Conservation (phyloP, 768 basidiomycete genomes). For the Infundibulicybe gibba region DNA sequence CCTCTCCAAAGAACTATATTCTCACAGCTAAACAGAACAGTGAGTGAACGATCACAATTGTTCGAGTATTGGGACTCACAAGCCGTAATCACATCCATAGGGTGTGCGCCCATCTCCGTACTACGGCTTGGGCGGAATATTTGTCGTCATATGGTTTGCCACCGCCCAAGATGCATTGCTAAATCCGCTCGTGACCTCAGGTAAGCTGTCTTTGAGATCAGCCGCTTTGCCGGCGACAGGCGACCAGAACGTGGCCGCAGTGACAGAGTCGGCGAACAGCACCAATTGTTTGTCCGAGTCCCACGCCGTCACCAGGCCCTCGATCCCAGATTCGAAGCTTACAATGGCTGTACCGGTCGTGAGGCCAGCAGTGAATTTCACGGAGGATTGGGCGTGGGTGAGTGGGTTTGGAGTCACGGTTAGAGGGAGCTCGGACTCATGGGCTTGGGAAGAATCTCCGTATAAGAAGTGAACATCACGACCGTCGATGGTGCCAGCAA, state of each 20-base stretch:
- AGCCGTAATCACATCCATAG: conserved; percentile 86
- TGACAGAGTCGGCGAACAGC: conserved; percentile 61
- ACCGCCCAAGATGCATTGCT: conserved; percentile 62
- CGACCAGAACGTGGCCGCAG: conserved; percentile 73
- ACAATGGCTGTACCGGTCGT: conserved; percentile 36
- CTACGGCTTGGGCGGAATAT: conserved; percentile 63
- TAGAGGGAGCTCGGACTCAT: conserved; percentile 48
- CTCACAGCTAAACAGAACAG: conserved; percentile 60
- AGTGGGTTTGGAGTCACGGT: conserved; percentile 42
- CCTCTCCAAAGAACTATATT: conserved; percentile 81
- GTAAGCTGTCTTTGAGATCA: conserved; percentile 61
- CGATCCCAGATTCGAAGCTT: conserved; percentile 50
- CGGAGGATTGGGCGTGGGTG: conserved; percentile 20
- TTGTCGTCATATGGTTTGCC: conserved; percentile 72
- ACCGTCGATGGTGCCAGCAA: conserved; percentile 55
- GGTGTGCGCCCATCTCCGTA: conserved; percentile 77
- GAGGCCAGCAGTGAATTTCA: conserved; percentile 21
- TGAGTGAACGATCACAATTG: neutral
- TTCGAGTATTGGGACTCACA: conserved; percentile 40
- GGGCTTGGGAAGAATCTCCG: conserved; percentile 50
- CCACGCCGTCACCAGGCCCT: conserved; percentile 58
- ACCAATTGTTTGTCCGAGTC: conserved; percentile 68
- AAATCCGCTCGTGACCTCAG: conserved; percentile 57
- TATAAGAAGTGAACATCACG: conserved; percentile 62
- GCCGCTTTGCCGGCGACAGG: conserved; percentile 48